Conservation (phyloP, 192 early-diverging fungal genomes). For the Rhizophlyctis rosea region DNA sequence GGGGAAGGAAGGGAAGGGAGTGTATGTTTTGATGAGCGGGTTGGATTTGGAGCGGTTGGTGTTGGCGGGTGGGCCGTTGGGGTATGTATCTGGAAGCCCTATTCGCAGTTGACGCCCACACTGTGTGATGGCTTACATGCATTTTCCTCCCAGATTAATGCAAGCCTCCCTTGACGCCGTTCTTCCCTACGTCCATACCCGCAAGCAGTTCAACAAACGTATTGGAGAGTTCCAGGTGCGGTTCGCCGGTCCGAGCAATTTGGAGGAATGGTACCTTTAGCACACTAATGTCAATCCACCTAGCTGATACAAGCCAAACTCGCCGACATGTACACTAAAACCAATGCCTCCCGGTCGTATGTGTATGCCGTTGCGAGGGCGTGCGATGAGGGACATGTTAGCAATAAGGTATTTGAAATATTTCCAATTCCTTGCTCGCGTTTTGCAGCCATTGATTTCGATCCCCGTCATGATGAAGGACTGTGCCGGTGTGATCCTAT, state of each 20-base stretch:
- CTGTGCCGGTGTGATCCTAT: constrained; percentile 91
- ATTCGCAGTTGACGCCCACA: not conserved
- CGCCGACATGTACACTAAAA: constrained; percentile 97
- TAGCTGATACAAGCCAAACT: constrained; percentile 88
- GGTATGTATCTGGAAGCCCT: constrained; percentile 35
- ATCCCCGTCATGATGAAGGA: constrained; percentile 44
- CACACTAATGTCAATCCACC: constrained; percentile 5
- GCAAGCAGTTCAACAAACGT: constrained; percentile 80
- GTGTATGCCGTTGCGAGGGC: constrained; percentile 88
- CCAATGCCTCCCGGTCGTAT: constrained; percentile 84
- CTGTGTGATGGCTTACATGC: no score
- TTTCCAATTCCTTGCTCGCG: not conserved
- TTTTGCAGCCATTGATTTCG: not conserved
- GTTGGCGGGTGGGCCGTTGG: constrained; percentile 85
- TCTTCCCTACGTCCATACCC: constrained; percentile 80
- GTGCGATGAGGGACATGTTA: constrained; percentile 72
- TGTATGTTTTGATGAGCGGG: constrained; percentile 96
- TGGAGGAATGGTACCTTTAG: not conserved
- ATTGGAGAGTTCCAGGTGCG: constrained; percentile 79
- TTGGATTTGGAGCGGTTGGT: constrained; percentile 87
- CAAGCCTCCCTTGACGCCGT: constrained; percentile 80
- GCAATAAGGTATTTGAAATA: constrained; percentile 53
- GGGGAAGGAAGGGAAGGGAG: constrained; percentile 78
- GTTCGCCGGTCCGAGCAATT: not conserved
- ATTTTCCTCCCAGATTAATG: constrained; percentile 55